Evolutionary conservation across 2,329 filamentous ascomycete genomes (phyloP).

Genomic region (Madurella fahalii): DNA sequence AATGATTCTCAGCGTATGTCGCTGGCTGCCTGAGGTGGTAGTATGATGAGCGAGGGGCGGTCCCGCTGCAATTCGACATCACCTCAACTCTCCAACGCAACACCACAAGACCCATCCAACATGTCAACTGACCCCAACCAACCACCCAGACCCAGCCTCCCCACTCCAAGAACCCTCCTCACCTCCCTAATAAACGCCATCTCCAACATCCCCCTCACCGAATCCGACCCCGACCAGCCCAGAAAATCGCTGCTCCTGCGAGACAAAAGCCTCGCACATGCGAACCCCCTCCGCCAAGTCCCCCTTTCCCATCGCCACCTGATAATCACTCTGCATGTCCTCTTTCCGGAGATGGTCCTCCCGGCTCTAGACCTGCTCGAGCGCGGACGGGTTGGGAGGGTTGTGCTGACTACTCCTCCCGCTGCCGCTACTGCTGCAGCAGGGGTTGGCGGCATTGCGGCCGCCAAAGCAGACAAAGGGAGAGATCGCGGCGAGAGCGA

Average conservation of each 20-base stretch:
- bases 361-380: slow-evolving; percentile 87
- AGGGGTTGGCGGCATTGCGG: slow-evolving; percentile 17
- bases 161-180: slow-evolving; percentile 43
- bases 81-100: background rate
- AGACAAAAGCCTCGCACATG: background rate
- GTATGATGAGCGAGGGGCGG: too few species aligned
- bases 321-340: slow-evolving; percentile 75
- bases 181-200: slow-evolving; percentile 47
- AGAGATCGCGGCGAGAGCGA: background rate
- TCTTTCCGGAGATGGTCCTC: slow-evolving; percentile 77
- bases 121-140: background rate
- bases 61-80: too few species aligned
- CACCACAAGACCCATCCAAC: background rate
- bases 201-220: slow-evolving; percentile 27
- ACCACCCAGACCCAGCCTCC: slow-evolving; percentile 23
- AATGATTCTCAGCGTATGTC: too few species aligned
- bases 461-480: background rate
- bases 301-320: slow-evolving; percentile 45
- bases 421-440: background rate
- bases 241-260: background rate
- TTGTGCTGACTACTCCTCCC: slow-evolving; percentile 31
- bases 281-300: slow-evolving; percentile 36
- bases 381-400: slow-evolving; percentile 62
- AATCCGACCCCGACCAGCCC: background rate
- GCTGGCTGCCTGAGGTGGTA: too few species aligned